Evolutionary conservation across 2,329 filamentous ascomycete genomes (phyloP).

Genomic region (Raffaelea albimanens): DNA sequence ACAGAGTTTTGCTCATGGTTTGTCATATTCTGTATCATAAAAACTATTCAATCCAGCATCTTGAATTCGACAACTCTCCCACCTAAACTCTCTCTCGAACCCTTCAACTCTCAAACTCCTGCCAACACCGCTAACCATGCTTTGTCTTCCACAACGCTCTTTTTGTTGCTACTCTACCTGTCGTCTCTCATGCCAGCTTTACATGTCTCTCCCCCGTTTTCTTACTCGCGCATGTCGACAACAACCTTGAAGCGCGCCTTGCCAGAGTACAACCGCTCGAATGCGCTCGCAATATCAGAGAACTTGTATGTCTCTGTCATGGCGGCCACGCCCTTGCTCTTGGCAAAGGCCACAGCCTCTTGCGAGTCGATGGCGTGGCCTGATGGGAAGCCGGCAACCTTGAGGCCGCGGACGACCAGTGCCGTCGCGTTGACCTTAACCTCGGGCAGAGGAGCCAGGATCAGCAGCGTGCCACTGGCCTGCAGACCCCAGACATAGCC

Average conservation of each 20-base stretch:
- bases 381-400: slow-evolving; percentile 54
- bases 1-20: too few relatives aligned
- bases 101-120: too few relatives aligned
- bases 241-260: slow-evolving; percentile 13
- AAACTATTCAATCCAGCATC: too few relatives aligned
- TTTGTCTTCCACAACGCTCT: too few relatives aligned
- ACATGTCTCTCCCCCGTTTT: neutral
- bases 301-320: slow-evolving; percentile 57
- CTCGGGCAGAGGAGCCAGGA: slow-evolving; percentile 42
- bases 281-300: slow-evolving; percentile 34
- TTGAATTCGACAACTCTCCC: too few relatives aligned
- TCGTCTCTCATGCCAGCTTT: too few relatives aligned
- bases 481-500: slow-evolving; percentile 44
- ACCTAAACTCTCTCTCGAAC: too few relatives aligned
- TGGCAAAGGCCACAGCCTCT: slow-evolving; percentile 58
- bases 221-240: slow-evolving; percentile 10
- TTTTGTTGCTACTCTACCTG: too few relatives aligned
- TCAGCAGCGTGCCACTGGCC: slow-evolving; percentile 45
- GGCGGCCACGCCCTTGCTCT: slow-evolving; percentile 51
- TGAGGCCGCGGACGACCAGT: slow-evolving; percentile 41
- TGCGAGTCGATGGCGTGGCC: slow-evolving; percentile 55
- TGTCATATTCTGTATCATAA: too few relatives aligned
- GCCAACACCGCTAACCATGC: too few relatives aligned
- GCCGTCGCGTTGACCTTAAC: slow-evolving; percentile 32
- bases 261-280: slow-evolving; percentile 16